A percentile compares a stretch with the other conserved stretches of the same genome.
These are phyloP conservation scores for Citrus inodora DNA, from an alignment of 345 rosid genomes.

Conservation along the genomic window DNA sequence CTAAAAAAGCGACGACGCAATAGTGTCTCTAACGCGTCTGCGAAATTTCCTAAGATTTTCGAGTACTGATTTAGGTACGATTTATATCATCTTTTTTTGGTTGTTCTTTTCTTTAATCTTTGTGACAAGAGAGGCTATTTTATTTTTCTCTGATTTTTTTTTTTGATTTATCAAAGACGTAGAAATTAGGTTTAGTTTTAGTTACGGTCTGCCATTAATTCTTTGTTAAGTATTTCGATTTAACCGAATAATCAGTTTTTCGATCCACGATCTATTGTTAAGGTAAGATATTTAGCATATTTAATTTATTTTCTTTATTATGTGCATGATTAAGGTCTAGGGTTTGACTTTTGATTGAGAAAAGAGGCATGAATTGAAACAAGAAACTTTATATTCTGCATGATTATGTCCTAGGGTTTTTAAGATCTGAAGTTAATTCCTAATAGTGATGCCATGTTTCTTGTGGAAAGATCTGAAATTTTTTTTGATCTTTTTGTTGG, in stretches of 20 bases:
- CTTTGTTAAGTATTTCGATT: neutral
- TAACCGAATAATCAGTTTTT: neutral
- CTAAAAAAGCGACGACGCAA: neutral
- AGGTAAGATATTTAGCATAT: constrained; percentile 15
- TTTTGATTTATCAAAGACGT: neutral
- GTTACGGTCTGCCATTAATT: too few relatives aligned
- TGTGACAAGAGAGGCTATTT: neutral
- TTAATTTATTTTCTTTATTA: neutral
- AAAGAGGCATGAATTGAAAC: neutral
- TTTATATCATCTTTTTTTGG: neutral
- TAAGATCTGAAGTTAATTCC: neutral
- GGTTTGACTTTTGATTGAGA: neutral
- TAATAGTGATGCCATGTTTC: neutral
- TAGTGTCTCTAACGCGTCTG: constrained; percentile 5
- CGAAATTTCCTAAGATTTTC: constrained; percentile 22
- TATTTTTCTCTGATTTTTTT: neutral
- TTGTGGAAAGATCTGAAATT: neutral
- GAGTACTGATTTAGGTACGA: constrained; percentile 23
- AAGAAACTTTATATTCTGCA: neutral
- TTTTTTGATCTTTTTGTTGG: neutral
- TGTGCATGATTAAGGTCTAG: neutral
- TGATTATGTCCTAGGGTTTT: neutral
- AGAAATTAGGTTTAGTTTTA: neutral
- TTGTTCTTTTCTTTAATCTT: neutral
- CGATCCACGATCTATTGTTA: constrained; percentile 6